Conservation (phyloP, 179 eudicot species). For the Beta corolliflora region DNA sequence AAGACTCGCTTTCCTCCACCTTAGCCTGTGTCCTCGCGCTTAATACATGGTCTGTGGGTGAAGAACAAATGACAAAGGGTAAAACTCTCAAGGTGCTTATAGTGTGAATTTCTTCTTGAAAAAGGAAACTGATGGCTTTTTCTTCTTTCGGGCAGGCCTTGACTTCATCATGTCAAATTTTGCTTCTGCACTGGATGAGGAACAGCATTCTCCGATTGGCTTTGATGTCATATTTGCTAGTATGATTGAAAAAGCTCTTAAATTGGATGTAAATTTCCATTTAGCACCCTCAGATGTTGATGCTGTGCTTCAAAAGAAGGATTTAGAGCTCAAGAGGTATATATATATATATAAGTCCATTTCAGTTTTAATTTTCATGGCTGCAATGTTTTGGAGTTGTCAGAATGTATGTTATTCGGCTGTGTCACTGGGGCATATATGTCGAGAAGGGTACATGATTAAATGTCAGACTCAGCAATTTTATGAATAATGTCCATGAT, state of each 20-base stretch:
- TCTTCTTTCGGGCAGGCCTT: constrained; percentile 51
- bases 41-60: constrained; percentile 72
- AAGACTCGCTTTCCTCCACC: constrained; percentile 77
- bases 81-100: background rate
- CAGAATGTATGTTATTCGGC: background rate
- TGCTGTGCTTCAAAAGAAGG: constrained; percentile 52
- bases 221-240: constrained; percentile 77
- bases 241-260: constrained; percentile 61
- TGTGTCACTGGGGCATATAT: too few species aligned
- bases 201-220: constrained; percentile 65
- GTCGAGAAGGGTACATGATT: too few species aligned
- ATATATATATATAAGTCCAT: background rate
- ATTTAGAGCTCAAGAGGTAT: constrained; percentile 70
- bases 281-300: constrained; percentile 40
- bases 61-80: constrained; percentile 76
- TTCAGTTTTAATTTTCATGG: background rate
- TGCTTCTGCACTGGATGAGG: constrained; percentile 49
- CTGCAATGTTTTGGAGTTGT: background rate
- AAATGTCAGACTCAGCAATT: too few species aligned
- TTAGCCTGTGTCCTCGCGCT: constrained; percentile 80
- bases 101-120: background rate
- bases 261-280: constrained; percentile 49
- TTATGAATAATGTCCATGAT: too few species aligned
- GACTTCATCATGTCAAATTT: constrained; percentile 63
- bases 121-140: constrained; percentile 19